Percentiles rank a stretch among this genome's conserved stretches.
Evolutionary conservation across 2,329 filamentous ascomycete genomes (phyloP).

Genomic region (Fusarium odoratissimum): DNA sequence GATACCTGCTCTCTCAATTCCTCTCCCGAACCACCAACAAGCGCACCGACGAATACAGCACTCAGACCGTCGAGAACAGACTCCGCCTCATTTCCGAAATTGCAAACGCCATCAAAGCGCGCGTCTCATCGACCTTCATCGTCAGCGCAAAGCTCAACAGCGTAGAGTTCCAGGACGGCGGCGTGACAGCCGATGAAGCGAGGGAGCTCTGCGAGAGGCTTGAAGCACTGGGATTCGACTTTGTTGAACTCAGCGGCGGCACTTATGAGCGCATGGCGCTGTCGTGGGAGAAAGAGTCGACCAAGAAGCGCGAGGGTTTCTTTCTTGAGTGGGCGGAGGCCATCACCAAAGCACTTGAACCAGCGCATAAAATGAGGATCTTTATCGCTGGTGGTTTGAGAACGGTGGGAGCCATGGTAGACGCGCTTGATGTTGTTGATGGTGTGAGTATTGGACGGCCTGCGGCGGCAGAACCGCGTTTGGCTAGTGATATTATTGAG

Average conservation of each 20-base stretch:
- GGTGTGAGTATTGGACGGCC: constrained; percentile 66
- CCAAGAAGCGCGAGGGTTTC: constrained; percentile 66
- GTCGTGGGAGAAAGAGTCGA: constrained; percentile 63
- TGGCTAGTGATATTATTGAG: constrained; percentile 46
- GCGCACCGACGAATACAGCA: constrained; percentile 63
- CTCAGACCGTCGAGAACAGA: constrained; percentile 56
- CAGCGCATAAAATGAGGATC: constrained; percentile 59
- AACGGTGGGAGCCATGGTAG: constrained; percentile 67
- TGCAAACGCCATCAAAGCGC: constrained; percentile 48
- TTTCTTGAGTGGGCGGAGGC: constrained; percentile 69
- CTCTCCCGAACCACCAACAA: constrained; percentile 60
- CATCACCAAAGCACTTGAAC: constrained; percentile 53
- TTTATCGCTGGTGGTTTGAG: constrained; percentile 70
- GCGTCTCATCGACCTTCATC: constrained; percentile 52
- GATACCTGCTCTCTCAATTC: constrained; percentile 65
- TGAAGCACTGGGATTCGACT: constrained; percentile 62
- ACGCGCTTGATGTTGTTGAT: constrained; percentile 66
- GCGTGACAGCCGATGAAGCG: constrained; percentile 63
- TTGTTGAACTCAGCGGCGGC: constrained; percentile 70
- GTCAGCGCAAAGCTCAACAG: constrained; percentile 68
- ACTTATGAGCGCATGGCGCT: constrained; percentile 67
- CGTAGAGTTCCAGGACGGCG: constrained; percentile 65
- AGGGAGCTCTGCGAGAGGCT: constrained; percentile 59
- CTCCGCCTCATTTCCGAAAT: constrained; percentile 59
- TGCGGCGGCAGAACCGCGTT: constrained; percentile 48